phyloP scores from a whole-genome alignment of 1,139 yeast genomes.

The Scheffersomyces illinoinensis region DNA sequence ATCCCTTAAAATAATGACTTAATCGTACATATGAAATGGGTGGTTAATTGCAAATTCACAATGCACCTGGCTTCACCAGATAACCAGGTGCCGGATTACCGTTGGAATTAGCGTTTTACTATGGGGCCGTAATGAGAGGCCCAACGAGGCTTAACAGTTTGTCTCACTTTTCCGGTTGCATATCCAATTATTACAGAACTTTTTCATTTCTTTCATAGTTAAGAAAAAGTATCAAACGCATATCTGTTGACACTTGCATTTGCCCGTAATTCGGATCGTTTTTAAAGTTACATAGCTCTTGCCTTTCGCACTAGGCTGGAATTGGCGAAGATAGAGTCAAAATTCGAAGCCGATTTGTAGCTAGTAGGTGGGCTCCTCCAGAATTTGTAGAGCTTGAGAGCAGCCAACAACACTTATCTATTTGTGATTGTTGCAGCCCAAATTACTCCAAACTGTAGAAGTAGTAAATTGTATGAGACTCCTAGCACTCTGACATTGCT shows the following conservation, averaged over 20 bases:
- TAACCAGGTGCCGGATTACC: neutral
- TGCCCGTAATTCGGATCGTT: neutral
- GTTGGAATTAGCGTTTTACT: neutral
- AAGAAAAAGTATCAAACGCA: neutral
- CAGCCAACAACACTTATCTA: too few relatives aligned
- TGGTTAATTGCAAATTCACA: neutral
- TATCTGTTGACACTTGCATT: neutral
- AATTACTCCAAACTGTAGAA: too few relatives aligned
- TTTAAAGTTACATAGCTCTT: neutral
- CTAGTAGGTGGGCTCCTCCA: too few relatives aligned
- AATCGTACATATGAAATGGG: neutral
- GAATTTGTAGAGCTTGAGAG: too few relatives aligned
- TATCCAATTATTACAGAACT: neutral
- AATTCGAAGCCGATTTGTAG: too few relatives aligned
- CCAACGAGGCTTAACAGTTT: neutral
- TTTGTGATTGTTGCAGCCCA: too few relatives aligned
- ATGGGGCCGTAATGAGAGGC: neutral
- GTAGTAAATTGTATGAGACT: neutral
- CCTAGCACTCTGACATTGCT: neutral
- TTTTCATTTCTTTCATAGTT: neutral
- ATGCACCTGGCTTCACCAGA: neutral
- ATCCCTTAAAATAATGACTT: neutral
- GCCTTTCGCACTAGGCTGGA: neutral
- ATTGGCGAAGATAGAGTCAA: neutral
- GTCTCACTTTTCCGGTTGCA: neutral